phyloP scores from a whole-genome alignment of 176 grass and related monocot species.

The Rhynchospora breviuscula region DNA sequence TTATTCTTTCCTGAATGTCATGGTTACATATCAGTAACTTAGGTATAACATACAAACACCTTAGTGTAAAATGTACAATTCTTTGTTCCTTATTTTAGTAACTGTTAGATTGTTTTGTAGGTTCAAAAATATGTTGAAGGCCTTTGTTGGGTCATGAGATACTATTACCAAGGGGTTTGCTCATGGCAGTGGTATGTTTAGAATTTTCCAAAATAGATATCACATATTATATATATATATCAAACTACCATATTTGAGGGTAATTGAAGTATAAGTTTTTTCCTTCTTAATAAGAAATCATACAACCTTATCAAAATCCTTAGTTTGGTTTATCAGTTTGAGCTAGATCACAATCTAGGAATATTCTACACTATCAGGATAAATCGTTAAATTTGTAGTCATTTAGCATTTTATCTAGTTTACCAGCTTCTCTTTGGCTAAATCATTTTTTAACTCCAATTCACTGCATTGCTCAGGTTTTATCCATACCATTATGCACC shows the following conservation, averaged over 20 bases:
- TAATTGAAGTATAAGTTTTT: slow-evolving; percentile 8
- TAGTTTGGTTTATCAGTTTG: not conserved
- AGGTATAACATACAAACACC: not conserved
- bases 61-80: not conserved
- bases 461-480: slow-evolving; percentile 50
- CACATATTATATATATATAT: slow-evolving; percentile 6
- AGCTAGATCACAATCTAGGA: not conserved
- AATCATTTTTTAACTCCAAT: not conserved
- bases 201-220: slow-evolving; percentile 15
- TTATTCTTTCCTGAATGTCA: not conserved
- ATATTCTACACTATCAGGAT: not conserved
- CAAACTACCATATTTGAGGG: not conserved
- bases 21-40: not conserved
- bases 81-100: slow-evolving; percentile 10
- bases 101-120: slow-evolving; percentile 45
- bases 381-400: not conserved
- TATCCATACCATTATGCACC: slow-evolving; percentile 98
- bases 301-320: slow-evolving; percentile 13
- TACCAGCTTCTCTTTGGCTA: not conserved
- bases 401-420: not conserved
- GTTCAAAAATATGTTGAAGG: slow-evolving; percentile 97
- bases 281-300: not conserved
- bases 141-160: slow-evolving; percentile 99
- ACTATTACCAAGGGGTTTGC: slow-evolving; percentile 99
- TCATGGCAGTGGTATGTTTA: slow-evolving; percentile 95